These are phyloP conservation scores for Escovopsis weberi DNA, from an alignment of 2,329 filamentous ascomycete species.

Conservation along the genomic window DNA sequence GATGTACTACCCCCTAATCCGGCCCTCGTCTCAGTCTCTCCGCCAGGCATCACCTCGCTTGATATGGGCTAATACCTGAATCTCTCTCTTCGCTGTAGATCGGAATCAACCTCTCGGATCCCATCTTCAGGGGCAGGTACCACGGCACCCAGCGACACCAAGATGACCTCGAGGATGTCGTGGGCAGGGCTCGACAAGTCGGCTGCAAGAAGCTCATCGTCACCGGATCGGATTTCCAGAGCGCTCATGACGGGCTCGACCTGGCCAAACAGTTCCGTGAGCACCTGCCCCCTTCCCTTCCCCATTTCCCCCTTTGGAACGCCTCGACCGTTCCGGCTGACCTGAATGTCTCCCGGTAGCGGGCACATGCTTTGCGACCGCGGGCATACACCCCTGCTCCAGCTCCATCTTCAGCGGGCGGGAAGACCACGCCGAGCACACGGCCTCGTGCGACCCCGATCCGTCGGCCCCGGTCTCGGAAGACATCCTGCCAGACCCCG, in stretches of 20 bases:
- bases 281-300: slow-evolving; percentile 15
- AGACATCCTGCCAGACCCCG: slow-evolving; percentile 29
- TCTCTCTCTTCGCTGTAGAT: slow-evolving; percentile 34
- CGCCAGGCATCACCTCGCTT: no score
- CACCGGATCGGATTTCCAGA: slow-evolving; percentile 74
- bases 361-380: slow-evolving; percentile 72
- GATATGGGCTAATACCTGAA: neutral
- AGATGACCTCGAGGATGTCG: slow-evolving; percentile 59
- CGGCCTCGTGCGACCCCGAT: slow-evolving; percentile 39
- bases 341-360: slow-evolving; percentile 30
- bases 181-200: slow-evolving; percentile 61
- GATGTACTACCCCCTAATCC: slow-evolving; percentile 33
- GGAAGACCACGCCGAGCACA: slow-evolving; percentile 24
- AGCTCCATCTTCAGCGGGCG: slow-evolving; percentile 60
- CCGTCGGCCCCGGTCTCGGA: slow-evolving; percentile 32
- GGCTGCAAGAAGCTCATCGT: slow-evolving; percentile 86
- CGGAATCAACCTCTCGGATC: slow-evolving; percentile 91
- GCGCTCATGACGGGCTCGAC: slow-evolving; percentile 59
- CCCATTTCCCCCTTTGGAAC: neutral
- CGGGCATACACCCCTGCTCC: slow-evolving; percentile 87
- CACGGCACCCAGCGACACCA: slow-evolving; percentile 64
- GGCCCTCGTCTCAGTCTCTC: no score
- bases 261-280: slow-evolving; percentile 62
- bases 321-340: neutral
- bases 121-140: slow-evolving; percentile 74